Evolutionary conservation across 73 alveolate species (phyloP).

Genomic region (Blepharisma japonicum): DNA sequence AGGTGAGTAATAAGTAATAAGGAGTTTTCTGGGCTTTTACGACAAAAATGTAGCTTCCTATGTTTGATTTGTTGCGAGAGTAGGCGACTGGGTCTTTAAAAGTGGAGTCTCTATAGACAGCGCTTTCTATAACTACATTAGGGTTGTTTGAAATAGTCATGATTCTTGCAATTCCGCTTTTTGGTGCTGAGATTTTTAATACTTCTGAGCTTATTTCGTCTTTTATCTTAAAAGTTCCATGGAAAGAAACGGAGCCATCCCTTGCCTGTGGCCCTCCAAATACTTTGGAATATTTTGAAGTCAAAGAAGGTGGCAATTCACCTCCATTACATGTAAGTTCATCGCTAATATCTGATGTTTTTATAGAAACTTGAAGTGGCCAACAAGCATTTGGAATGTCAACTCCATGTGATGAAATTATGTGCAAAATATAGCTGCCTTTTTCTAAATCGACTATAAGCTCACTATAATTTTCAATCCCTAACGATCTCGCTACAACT

Average conservation of each 20-base stretch:
- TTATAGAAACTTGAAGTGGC: background rate
- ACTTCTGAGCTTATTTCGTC: too few relatives aligned
- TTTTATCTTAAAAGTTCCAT: background rate
- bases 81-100: conserved; percentile 4
- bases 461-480: background rate
- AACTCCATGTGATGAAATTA: background rate
- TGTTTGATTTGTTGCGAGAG: background rate
- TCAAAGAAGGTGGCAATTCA: background rate
- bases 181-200: too few relatives aligned
- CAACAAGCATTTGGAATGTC: conserved; percentile 1
- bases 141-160: too few relatives aligned
- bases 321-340: conserved; percentile 12
- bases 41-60: background rate
- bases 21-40: background rate
- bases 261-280: conserved; percentile 19
- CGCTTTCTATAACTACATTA: background rate
- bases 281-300: background rate
- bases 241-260: background rate
- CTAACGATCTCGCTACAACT: background rate
- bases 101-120: background rate
- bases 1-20: background rate
- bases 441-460: background rate
- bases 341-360: too few relatives aligned
- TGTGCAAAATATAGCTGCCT: background rate
- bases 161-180: too few relatives aligned